Evolutionary conservation across 495 filamentous ascomycete species (phyloP), one percentile per base, ranked within the genome.

Genomic region (Penicillium arizonense): DNA sequence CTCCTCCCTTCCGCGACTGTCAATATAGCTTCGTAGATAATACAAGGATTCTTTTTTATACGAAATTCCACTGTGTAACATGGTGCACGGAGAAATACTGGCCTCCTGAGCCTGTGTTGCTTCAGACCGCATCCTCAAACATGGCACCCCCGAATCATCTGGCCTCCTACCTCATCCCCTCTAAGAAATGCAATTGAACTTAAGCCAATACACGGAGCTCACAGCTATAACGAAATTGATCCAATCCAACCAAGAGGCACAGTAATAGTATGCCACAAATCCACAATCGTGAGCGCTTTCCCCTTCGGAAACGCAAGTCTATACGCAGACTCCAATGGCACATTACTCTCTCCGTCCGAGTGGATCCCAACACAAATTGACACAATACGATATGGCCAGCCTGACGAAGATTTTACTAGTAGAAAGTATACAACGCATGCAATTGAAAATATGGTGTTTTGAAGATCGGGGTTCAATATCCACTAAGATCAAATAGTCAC

Each of bases 311-410:
- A 67, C 40, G 41, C 52, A 14, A 64, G 55, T 40, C 39, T 64
- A 24, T 67, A 64, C 36, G 61, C 64, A 32, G 47, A 60, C 46
- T 56, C 62, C 43, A 57, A 62, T 39, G 64, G 63, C 20, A 64
- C 61, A 13, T 47, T 61, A 24, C 53, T 67, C 11, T 55, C 61
- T 12, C n/a, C 14, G 14, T 8, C 50, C 18, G 52, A 59, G 21
- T 44, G 47, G 47, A 51, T 53, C 32, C 43, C 60, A 7, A 30
- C 61, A 24, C 49, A 43, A 13, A 52, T 64, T 24, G 55, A 67
- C 33, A 67, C 64, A 1, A 62, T 67, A 64, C 41, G 61, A 67
- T 33, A 62, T 67, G 58, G 64, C 64, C 23, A 67, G 64, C 43
- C 53, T 67, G 8, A 67, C 64, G 2, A 65, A 63, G 35, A 32